Evolutionary conservation across 306 rosid genomes (phyloP), one percentile per base, ranked within the genome.

Genomic region (Corylus heterophylla): DNA sequence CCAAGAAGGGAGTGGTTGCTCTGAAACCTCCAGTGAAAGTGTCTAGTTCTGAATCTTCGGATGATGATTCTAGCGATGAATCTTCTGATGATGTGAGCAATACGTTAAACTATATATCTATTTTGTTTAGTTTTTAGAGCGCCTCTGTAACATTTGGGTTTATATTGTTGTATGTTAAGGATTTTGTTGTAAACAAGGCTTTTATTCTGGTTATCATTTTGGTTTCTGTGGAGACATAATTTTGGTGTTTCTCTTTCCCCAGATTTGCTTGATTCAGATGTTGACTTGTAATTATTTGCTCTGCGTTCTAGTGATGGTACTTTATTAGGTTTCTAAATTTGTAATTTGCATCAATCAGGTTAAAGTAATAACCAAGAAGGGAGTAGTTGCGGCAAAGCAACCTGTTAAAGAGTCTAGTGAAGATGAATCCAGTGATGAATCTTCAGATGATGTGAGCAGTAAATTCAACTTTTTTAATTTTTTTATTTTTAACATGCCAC

Each of bases 381-480:
- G 44, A 5, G 44, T 39, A 5, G 44, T 39, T 39, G 44, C 44
- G 4, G 44, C 44, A 39, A 58, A 58, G 35, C 35, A n/a, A 0
- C 64, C 64, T 0, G 64, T 9, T 11, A 25, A 58, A 8, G 87
- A 47, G 31, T 78, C 81, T n/a, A 72, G 84, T 0, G 79, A 80
- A 4, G 79, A 67, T 55, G 75, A 68, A 2, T 83, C 64, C 8
- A 58, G 64, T 20, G 64, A n/a, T 58, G 64, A 58, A 27, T 25
- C 66, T 25, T 11, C 66, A 25, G 31, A 8, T 59, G 31, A 25
- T 25, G 35, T 59, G 52, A 49, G 13, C 6, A 37, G 42, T 37
- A 37, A 37, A 4, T 39, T 39, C 0, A 39, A 39, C 44, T 39
- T 3, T 39, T 37, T 37, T 39, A 0, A 2, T 3, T 39, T 4